These are phyloP conservation scores for Hanseniaspora clermontiae DNA, from an alignment of 805 yeast genomes.

Conservation along the genomic window DNA sequence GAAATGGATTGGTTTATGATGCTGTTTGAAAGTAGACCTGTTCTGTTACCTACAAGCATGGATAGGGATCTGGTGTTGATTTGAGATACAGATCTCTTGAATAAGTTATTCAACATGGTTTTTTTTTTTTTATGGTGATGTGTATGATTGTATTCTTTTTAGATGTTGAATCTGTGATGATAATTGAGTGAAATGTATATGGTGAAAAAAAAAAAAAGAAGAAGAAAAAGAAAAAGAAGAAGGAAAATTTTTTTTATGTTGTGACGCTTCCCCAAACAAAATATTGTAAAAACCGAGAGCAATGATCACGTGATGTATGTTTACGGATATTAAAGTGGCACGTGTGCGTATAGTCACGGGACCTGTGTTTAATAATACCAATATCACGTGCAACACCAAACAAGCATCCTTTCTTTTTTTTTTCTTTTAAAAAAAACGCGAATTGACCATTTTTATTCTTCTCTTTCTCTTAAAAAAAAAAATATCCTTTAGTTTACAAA, in stretches of 20 bases:
- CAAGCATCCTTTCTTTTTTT: too few relatives aligned
- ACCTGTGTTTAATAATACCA: neutral
- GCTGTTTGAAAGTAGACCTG: neutral
- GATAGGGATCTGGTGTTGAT: constrained; percentile 4
- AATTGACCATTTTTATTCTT: too few relatives aligned
- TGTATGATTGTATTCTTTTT: neutral
- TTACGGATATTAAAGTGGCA: too few relatives aligned
- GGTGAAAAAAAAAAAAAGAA: neutral
- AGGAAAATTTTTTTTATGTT: too few relatives aligned
- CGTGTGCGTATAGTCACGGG: neutral
- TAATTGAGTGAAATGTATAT: neutral
- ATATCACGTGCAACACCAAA: neutral
- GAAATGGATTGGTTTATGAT: neutral
- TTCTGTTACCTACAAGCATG: constrained; percentile 11
- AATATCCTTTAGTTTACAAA: neutral
- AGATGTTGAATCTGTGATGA: neutral
- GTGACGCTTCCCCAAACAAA: too few relatives aligned
- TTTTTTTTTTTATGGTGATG: neutral
- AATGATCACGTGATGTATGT: too few relatives aligned
- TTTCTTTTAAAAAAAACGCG: too few relatives aligned
- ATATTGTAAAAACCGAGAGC: too few relatives aligned
- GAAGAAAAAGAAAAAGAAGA: too few relatives aligned
- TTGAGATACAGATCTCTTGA: neutral
- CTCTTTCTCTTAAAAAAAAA: too few relatives aligned
- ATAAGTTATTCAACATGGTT: neutral